phyloP scores from a whole-genome alignment of 2,329 filamentous ascomycete species.

The Thermothelomyces thermophilus region DNA sequence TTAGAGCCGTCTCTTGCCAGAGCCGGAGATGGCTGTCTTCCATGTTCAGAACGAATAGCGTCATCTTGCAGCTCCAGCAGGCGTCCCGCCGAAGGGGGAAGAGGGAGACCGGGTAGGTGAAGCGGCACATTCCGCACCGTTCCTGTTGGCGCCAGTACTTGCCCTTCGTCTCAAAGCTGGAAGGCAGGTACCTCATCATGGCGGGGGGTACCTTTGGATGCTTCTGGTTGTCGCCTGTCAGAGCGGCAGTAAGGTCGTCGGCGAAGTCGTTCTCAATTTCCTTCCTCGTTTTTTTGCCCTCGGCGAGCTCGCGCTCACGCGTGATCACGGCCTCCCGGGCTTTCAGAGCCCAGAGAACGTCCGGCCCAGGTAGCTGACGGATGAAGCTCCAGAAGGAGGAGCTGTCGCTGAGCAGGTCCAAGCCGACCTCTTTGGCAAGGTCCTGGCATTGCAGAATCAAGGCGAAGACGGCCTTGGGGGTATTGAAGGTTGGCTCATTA shows the following conservation, averaged over 20 bases:
- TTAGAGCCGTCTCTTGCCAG: constrained; percentile 2
- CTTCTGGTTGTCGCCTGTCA: constrained; percentile 15
- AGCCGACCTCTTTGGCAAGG: constrained; percentile 13
- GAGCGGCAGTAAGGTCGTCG: constrained; percentile 18
- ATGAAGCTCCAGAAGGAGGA: constrained; percentile 22
- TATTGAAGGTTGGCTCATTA: constrained; percentile 21
- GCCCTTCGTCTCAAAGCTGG: neutral
- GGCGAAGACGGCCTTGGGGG: constrained; percentile 18
- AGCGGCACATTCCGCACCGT: constrained; percentile 10
- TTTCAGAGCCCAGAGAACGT: constrained; percentile 22
- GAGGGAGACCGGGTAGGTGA: neutral
- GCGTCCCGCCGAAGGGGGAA: constrained; percentile 5
- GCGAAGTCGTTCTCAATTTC: neutral
- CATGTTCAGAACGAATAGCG: constrained; percentile 7
- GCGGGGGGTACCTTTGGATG: neutral
- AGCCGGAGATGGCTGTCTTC: constrained; percentile 22
- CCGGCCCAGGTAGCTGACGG: constrained; percentile 19
- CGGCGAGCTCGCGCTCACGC: neutral
- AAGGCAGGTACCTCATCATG: neutral
- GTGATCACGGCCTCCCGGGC: constrained; percentile 18
- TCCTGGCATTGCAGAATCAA: constrained; percentile 11
- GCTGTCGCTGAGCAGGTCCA: constrained; percentile 23
- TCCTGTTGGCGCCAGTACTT: neutral
- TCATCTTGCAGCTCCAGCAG: constrained; percentile 22
- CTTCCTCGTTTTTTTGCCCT: neutral